Conservation (phyloP, 306 rosid genomes). For the Vachellia pachyceras region DNA sequence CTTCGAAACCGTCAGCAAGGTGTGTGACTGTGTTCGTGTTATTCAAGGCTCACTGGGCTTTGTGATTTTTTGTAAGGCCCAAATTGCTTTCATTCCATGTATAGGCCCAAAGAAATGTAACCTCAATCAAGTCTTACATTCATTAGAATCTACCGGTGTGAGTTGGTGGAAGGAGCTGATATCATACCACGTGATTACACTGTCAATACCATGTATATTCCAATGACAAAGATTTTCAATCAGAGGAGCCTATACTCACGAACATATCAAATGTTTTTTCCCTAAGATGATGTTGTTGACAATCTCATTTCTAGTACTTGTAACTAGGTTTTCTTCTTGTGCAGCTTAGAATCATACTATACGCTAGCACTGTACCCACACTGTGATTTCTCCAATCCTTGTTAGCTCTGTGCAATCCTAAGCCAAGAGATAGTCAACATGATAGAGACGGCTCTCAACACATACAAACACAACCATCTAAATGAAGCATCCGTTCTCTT, state of each 20-base stretch:
- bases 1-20: not conserved
- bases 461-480: not conserved
- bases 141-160: too few species aligned
- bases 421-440: not conserved
- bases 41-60: not conserved
- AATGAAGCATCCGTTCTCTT: slow-evolving; percentile 17
- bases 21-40: not conserved
- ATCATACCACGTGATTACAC: too few species aligned
- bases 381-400: not conserved
- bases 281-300: not conserved
- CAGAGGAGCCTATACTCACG: not conserved
- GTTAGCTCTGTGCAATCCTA: not conserved
- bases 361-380: not conserved
- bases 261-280: not conserved
- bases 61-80: not conserved
- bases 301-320: not conserved
- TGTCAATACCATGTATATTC: not conserved
- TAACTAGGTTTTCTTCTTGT: not conserved
- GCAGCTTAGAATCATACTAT: not conserved
- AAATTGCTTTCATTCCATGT: not conserved
- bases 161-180: too few species aligned
- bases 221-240: not conserved
- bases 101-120: not conserved
- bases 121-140: not conserved
- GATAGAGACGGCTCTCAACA: not conserved